Evolutionary conservation across 2,329 filamentous ascomycete species (phyloP).

Genomic region (Venturia asperata): DNA sequence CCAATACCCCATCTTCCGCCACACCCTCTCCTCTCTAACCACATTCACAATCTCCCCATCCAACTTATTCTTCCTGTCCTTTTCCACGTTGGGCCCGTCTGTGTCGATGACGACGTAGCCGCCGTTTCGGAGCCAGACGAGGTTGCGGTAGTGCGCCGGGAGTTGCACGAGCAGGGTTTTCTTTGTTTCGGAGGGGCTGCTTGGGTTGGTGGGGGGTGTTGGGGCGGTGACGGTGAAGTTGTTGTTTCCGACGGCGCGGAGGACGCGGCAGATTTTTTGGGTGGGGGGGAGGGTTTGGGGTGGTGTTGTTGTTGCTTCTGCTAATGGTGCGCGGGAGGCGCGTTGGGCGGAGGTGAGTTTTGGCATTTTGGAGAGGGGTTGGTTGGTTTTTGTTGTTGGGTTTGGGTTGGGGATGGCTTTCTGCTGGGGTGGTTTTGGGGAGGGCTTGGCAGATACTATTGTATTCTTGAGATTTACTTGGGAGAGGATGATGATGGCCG

Average conservation of each 20-base stretch:
- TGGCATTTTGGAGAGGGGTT: not conserved
- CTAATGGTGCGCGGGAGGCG: slow-evolving; percentile 27
- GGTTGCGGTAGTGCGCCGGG: slow-evolving; percentile 76
- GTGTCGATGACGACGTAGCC: slow-evolving; percentile 81
- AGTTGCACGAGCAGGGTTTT: slow-evolving; percentile 70
- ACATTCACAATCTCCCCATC: slow-evolving; percentile 88
- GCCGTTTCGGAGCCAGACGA: slow-evolving; percentile 86
- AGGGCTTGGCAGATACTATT: not conserved
- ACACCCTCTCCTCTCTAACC: slow-evolving; percentile 81
- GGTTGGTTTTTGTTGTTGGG: not conserved
- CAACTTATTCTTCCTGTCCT: slow-evolving; percentile 66
- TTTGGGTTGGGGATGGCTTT: not conserved
- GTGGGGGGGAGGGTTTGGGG: slow-evolving; percentile 46
- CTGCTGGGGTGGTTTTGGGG: not conserved
- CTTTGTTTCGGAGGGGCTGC: slow-evolving; percentile 31
- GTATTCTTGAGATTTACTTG: no score
- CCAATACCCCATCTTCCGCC: slow-evolving; percentile 89
- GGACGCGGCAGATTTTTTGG: slow-evolving; percentile 65
- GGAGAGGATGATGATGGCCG: not conserved
- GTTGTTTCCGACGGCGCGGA: slow-evolving; percentile 81
- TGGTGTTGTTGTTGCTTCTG: slow-evolving; percentile 60
- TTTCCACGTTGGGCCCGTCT: slow-evolving; percentile 29
- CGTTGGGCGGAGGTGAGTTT: slow-evolving; percentile 2
- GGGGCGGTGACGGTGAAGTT: slow-evolving; percentile 63
- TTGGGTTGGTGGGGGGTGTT: slow-evolving; percentile 1